These are phyloP conservation scores for Comarum palustre DNA, from an alignment of 306 rosid genomes.

Conservation along the genomic window DNA sequence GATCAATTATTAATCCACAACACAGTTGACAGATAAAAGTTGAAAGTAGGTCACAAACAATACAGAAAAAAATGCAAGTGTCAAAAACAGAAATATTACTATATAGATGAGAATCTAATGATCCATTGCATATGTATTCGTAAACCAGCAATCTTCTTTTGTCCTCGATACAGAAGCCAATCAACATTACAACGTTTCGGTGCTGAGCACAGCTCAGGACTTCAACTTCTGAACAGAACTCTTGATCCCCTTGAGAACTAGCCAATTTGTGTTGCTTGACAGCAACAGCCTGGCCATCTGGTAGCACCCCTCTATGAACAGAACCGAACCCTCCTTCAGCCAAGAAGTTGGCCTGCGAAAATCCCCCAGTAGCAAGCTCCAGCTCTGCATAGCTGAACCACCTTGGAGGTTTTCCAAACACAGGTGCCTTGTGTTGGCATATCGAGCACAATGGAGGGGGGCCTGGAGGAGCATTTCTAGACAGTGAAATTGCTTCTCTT, in stretches of 20 bases:
- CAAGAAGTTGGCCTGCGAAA: constrained; percentile 91
- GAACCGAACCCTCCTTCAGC: constrained; percentile 99
- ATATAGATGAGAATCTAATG: constrained; percentile 91
- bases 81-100: constrained; percentile 42
- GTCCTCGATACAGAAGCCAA: constrained; percentile 96
- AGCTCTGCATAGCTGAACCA: constrained; percentile 92
- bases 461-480: constrained; percentile 80
- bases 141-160: constrained; percentile 88
- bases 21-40: constrained; percentile 8
- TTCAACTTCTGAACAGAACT: constrained; percentile 97
- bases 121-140: constrained; percentile 95
- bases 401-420: constrained; percentile 92
- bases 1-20: constrained; percentile 27
- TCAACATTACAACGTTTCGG: constrained; percentile 94
- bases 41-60: constrained; percentile 8
- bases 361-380: constrained; percentile 94
- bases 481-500: constrained; percentile 80
- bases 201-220: constrained; percentile 99
- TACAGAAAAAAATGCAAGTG: not conserved
- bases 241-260: constrained; percentile 95
- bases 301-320: constrained; percentile 92
- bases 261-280: constrained; percentile 98
- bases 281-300: constrained; percentile 94
- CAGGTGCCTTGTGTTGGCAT: constrained; percentile 99
- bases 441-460: constrained; percentile 97